A percentile compares a stretch with the other conserved stretches of the same genome.
phyloP scores from a whole-genome alignment of 1,284 basidiomycete species.

The Leccinum pachyderme region DNA sequence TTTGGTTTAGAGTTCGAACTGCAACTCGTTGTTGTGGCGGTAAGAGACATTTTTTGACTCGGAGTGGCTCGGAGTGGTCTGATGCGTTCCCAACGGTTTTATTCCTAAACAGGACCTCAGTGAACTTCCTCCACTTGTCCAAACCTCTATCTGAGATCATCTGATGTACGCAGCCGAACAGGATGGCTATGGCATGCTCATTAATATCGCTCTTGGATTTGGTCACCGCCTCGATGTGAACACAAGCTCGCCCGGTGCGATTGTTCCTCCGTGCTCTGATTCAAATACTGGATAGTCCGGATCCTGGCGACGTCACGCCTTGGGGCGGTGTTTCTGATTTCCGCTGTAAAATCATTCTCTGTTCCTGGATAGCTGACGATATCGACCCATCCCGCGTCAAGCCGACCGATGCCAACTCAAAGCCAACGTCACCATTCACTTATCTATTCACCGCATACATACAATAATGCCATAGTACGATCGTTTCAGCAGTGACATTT shows the following conservation, averaged over 20 bases:
- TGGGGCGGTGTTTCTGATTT: neutral
- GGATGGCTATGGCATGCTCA: neutral
- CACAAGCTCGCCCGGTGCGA: neutral
- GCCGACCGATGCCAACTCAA: neutral
- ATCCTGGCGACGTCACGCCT: neutral
- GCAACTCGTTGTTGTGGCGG: neutral
- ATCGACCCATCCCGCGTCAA: neutral
- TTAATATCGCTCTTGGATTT: neutral
- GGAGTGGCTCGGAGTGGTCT: neutral
- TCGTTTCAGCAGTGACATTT: neutral
- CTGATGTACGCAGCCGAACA: neutral
- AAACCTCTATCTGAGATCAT: constrained; percentile 1
- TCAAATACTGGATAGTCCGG: neutral
- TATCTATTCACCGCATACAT: neutral
- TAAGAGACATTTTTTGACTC: neutral
- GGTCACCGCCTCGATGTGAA: neutral
- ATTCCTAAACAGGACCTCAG: neutral
- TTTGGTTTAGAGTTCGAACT: neutral
- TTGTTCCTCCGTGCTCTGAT: neutral
- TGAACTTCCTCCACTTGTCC: neutral
- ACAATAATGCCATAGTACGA: neutral
- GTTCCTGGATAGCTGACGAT: neutral
- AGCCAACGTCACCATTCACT: neutral
- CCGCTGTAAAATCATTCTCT: neutral
- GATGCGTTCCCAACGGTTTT: neutral